Evolutionary conservation across 257 asterid genomes (phyloP).

Genomic region (Solanum sparsipilum): DNA sequence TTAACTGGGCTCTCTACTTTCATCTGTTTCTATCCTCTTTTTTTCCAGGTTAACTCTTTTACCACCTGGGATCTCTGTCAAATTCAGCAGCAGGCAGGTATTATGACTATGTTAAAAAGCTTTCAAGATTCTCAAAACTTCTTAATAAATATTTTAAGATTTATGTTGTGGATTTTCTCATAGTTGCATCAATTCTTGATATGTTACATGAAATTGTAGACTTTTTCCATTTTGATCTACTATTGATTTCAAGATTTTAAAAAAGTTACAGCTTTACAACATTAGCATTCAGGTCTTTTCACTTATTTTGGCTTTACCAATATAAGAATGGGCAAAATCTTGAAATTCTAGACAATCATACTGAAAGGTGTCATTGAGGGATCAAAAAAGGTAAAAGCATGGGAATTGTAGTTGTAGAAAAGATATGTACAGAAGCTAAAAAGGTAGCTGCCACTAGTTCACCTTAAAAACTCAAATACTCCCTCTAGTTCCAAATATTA

Average conservation of each 20-base stretch:
- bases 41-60: neutral
- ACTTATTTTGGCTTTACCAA: neutral
- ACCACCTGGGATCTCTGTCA: neutral
- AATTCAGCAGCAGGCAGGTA: neutral
- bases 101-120: neutral
- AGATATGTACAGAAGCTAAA: slow-evolving; percentile 8
- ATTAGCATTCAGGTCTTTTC: neutral
- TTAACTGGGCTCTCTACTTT: neutral
- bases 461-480: slow-evolving; percentile 34
- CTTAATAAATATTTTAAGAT: neutral
- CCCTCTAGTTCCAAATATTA: neutral
- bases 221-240: neutral
- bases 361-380: neutral
- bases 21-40: neutral
- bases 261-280: neutral
- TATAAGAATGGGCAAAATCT: neutral
- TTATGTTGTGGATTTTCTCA: neutral
- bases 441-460: slow-evolving; percentile 21
- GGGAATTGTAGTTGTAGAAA: slow-evolving; percentile 48
- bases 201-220: neutral
- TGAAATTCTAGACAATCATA: neutral
- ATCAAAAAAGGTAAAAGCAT: slow-evolving; percentile 17
- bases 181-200: neutral
- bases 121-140: neutral
- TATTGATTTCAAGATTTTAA: neutral